phyloP scores from a whole-genome alignment of 2,329 filamentous ascomycete genomes.

The Ophiostoma tasmaniense region DNA sequence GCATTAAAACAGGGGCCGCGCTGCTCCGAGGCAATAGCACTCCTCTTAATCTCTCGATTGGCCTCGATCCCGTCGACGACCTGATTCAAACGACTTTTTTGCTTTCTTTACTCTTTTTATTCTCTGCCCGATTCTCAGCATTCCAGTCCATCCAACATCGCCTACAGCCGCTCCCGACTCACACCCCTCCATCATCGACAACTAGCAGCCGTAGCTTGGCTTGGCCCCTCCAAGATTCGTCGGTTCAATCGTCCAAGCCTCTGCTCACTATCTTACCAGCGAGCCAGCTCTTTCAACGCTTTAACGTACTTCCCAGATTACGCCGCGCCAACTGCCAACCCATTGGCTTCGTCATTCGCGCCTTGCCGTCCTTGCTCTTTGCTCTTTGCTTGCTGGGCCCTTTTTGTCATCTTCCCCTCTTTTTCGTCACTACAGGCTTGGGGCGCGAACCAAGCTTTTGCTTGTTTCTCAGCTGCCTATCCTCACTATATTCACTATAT shows the following conservation, averaged over 20 bases:
- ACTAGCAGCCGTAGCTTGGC: constrained; percentile 1
- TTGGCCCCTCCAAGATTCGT: neutral
- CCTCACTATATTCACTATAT: neutral
- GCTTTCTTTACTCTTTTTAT: neutral
- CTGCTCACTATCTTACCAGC: neutral
- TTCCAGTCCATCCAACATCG: neutral
- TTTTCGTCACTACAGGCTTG: neutral
- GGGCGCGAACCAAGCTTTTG: neutral
- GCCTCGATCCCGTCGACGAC: neutral
- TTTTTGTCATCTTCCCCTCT: constrained; percentile 4
- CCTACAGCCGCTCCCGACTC: neutral
- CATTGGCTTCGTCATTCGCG: neutral
- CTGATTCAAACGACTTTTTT: neutral
- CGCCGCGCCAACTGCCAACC: neutral
- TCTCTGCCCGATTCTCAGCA: too few species aligned
- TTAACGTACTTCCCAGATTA: too few species aligned
- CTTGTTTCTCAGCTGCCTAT: neutral
- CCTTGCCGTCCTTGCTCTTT: neutral
- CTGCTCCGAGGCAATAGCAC: constrained; percentile 1
- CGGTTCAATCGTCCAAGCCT: neutral
- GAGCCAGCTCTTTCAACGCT: neutral
- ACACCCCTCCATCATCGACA: neutral
- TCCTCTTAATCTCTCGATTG: neutral
- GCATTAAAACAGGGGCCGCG: neutral
- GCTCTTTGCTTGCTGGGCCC: neutral